Conservation (phyloP, 106 monocot genomes). For the Alisma plantagoaquatica region DNA sequence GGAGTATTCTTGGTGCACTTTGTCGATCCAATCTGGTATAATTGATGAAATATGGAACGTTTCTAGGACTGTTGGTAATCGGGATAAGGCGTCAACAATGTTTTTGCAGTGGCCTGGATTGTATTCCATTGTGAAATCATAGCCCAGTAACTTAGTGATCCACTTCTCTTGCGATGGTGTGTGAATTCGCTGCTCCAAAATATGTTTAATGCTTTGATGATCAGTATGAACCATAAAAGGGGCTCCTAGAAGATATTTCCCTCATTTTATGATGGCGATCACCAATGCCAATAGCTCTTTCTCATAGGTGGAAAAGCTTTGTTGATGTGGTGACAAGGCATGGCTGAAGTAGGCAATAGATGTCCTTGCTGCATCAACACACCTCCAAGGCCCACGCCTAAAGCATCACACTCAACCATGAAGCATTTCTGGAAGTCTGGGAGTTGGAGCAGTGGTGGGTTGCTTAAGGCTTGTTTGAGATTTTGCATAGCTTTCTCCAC, state of each 20-base stretch:
- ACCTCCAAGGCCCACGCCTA: neutral
- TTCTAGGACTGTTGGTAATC: neutral
- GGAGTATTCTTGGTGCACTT: neutral
- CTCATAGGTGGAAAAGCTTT: neutral
- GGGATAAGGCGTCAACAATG: neutral
- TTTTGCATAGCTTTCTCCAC: neutral
- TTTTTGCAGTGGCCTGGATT: neutral
- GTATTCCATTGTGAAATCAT: neutral
- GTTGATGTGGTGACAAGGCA: too few relatives aligned
- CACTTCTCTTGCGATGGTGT: neutral
- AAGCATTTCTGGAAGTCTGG: neutral
- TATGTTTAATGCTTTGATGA: neutral
- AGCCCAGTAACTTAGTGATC: neutral
- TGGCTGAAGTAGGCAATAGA: too few relatives aligned
- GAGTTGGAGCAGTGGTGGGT: neutral
- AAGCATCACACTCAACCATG: conserved; percentile 4
- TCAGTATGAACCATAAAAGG: neutral
- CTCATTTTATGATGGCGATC: neutral
- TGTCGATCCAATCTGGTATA: neutral
- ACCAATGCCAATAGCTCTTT: neutral
- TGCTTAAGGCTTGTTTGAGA: neutral
- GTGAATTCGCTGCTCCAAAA: neutral
- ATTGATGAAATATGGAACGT: neutral
- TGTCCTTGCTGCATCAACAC: conserved; percentile 1
- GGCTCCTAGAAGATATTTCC: neutral